Evolutionary conservation across 495 filamentous ascomycete species (phyloP).

Genomic region (Penicillium pancosmium): DNA sequence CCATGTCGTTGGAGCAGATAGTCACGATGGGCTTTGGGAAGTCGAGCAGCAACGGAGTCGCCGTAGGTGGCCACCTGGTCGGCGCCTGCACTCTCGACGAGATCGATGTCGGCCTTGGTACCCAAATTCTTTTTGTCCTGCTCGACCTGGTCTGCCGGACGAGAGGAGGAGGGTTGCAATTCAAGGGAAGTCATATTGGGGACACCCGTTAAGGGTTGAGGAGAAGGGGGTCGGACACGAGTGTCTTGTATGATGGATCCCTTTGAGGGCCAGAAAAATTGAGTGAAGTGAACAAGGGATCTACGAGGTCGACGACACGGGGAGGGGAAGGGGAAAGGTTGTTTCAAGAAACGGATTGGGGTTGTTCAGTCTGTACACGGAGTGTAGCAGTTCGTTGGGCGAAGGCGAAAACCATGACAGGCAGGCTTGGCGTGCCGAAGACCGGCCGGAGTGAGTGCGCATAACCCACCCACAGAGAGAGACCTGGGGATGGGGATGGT

Average conservation of each 20-base stretch:
- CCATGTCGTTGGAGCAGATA: slow-evolving; percentile 58
- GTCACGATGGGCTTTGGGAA: slow-evolving; percentile 47
- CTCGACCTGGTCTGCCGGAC: slow-evolving; percentile 16
- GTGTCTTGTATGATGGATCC: not conserved
- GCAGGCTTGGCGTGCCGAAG: slow-evolving; percentile 12
- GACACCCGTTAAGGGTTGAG: not conserved
- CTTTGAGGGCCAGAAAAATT: not conserved
- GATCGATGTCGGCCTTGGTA: slow-evolving; percentile 33
- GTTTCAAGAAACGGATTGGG: not conserved
- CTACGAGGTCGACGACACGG: not conserved
- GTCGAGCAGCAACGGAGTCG: slow-evolving; percentile 33
- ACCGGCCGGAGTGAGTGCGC: slow-evolving; percentile 18
- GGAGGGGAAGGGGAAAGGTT: not conserved
- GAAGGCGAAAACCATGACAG: slow-evolving; percentile 10
- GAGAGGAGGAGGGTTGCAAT: slow-evolving; percentile 25
- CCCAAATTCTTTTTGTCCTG: slow-evolving; percentile 14
- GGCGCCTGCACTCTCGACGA: slow-evolving; percentile 37
- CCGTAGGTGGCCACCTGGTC: slow-evolving; percentile 30
- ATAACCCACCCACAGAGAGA: slow-evolving; percentile 9
- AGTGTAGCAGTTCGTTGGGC: slow-evolving; percentile 1
- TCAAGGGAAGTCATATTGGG: slow-evolving; percentile 31
- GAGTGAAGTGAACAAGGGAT: slow-evolving; percentile 1
- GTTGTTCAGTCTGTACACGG: not conserved
- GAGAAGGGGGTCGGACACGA: not conserved
- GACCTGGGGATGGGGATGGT: not conserved